A percentile compares a stretch with the other conserved stretches of the same genome.
Evolutionary conservation across 192 early-diverging fungal genomes (phyloP).

Genomic region (Backusella macrospora): DNA sequence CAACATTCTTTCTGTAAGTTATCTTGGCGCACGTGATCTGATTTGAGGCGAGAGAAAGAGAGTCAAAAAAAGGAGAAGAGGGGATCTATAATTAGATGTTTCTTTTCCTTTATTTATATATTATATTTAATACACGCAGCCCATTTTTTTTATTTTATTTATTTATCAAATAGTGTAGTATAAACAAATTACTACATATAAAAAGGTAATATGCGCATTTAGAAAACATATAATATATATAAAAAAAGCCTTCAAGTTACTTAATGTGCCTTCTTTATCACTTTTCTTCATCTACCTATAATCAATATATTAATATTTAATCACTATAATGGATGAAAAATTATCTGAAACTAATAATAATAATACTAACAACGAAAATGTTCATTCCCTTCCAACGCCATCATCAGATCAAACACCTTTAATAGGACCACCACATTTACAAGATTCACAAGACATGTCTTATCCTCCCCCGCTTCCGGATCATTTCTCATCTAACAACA

Average conservation of each 20-base stretch:
- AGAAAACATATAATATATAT: background rate
- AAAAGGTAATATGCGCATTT: background rate
- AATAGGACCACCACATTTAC: background rate
- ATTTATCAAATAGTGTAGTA: background rate
- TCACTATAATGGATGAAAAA: background rate
- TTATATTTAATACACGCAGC: background rate
- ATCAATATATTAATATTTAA: background rate
- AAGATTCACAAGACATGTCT: background rate
- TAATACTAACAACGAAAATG: background rate
- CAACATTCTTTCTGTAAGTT: too few relatives aligned
- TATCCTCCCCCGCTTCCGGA: background rate
- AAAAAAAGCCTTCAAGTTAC: background rate
- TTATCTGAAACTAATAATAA: background rate
- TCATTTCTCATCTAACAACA: background rate
- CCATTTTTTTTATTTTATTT: background rate
- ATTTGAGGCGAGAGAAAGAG: too few relatives aligned
- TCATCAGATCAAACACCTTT: slow-evolving; percentile 6
- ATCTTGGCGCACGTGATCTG: too few relatives aligned
- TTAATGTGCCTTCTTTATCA: background rate
- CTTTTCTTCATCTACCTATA: background rate
- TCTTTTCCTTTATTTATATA: slow-evolving; percentile 9
- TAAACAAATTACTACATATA: slow-evolving; percentile 11
- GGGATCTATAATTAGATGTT: slow-evolving; percentile 3
- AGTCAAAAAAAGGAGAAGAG: background rate
- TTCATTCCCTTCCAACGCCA: background rate